Evolutionary conservation across 2,329 filamentous ascomycete genomes (phyloP), one percentile per base, ranked within the genome.

Genomic region (Phaeosphaeria sp.): DNA sequence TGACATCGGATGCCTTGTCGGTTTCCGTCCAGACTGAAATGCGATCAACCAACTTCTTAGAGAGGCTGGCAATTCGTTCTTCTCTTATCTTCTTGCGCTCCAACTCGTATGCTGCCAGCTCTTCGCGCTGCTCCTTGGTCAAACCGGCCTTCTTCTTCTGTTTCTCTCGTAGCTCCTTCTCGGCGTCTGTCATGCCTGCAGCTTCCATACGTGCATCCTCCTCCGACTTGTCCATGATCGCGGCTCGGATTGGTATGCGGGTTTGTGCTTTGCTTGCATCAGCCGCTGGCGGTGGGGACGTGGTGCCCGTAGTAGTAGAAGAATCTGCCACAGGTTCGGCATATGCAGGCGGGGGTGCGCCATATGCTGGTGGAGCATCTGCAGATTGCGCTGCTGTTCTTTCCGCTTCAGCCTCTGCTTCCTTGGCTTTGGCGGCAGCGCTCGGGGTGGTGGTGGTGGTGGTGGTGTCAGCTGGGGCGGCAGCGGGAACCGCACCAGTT

Each of bases 1-100:
- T 98, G 58, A 97, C 92, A 68, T 96, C 93, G 15, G 79, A 61
- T 46, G 90, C 87, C 81, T 95, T 96, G 80, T 98, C 95, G 3
- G 94, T 97, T 82, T 99, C 95, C 6, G 95, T 97, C 94, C 93
- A 98, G 43, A 98, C 88, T 64, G 90, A 93, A 72, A 98, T 87
- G 57, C 93, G 90, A 77, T 97, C 92, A 59, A 95, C 81, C 22
- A 99, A 85, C 81, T 98, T 98, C 76, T 88, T 88, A 13, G 88
- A 84, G 17, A 99, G 85, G 6, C 87, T 95, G 59, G 92, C 88
- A 23, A 99, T 91, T 60, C 95, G 91, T 78, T 99, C 93, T 74
- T 97, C 88, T 44, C 95, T 90, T 62, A 96, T 88, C 66, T 85
- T 87, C 59, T 89, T 88, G 21, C 95, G 89, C 82, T 99, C 94